Conservation (phyloP, 805 yeast genomes). For the Metschnikowia dekortorum region DNA sequence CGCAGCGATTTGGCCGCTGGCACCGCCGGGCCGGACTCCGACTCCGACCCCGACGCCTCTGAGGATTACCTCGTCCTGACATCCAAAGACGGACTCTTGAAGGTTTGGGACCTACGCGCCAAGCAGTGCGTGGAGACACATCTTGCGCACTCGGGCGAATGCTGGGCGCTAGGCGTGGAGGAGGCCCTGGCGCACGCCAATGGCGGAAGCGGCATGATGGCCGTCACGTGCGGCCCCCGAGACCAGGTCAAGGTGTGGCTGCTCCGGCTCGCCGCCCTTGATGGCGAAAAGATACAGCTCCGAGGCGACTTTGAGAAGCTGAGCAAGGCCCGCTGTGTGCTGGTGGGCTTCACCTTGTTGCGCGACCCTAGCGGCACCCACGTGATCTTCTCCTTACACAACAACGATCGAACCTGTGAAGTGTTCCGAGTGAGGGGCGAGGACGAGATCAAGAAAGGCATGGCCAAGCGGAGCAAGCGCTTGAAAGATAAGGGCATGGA, state of each 20-base stretch:
- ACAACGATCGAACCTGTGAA: constrained; percentile 78
- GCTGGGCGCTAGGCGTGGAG: constrained; percentile 71
- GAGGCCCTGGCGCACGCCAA: background rate
- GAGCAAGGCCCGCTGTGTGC: constrained; percentile 67
- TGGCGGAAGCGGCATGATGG: constrained; percentile 29
- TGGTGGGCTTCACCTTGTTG: constrained; percentile 45
- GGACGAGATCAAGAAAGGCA: constrained; percentile 76
- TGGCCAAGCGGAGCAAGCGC: constrained; percentile 72
- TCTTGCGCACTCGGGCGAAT: constrained; percentile 87
- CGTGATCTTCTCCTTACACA: constrained; percentile 64
- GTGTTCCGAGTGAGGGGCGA: constrained; percentile 69
- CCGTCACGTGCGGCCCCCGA: constrained; percentile 73
- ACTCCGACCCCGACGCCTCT: constrained; percentile 40
- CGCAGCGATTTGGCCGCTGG: constrained; percentile 5
- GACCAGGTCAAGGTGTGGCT: constrained; percentile 83
- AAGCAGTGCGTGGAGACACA: constrained; percentile 94
- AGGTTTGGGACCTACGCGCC: constrained; percentile 87
- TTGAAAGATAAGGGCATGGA: constrained; percentile 63
- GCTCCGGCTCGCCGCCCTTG: constrained; percentile 51
- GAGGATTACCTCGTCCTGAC: constrained; percentile 72
- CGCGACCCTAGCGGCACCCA: constrained; percentile 27
- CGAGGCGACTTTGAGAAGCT: constrained; percentile 69
- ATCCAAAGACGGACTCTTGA: constrained; percentile 86
- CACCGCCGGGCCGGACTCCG: constrained; percentile 10
- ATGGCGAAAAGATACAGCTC: constrained; percentile 46